Evolutionary conservation across 1,284 basidiomycete species (phyloP).

Genomic region (Dichomitus squalens): DNA sequence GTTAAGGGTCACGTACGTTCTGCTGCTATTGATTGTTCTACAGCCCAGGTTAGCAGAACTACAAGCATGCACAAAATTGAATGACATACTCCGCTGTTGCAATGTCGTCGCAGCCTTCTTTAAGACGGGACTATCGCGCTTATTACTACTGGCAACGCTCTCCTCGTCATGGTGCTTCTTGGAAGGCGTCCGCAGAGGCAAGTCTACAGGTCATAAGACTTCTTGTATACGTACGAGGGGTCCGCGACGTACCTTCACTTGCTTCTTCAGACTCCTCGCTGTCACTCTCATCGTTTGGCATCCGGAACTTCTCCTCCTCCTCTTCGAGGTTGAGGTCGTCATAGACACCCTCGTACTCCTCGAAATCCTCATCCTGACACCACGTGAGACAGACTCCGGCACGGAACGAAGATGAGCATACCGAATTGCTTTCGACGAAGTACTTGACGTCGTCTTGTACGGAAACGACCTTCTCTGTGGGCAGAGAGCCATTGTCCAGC

Average conservation of each 20-base stretch:
- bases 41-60: neutral
- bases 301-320: conserved; percentile 91
- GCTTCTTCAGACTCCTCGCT: conserved; percentile 70
- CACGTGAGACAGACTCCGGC: conserved; percentile 1
- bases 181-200: conserved; percentile 61
- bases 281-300: conserved; percentile 71
- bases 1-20: conserved; percentile 43
- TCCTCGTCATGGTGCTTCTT: conserved; percentile 79
- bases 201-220: conserved; percentile 32
- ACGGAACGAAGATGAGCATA: conserved; percentile 45
- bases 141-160: conserved; percentile 67
- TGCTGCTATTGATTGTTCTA: conserved; percentile 49
- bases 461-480: conserved; percentile 78
- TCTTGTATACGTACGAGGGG: neutral
- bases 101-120: conserved; percentile 70
- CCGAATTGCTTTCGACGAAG: conserved; percentile 96
- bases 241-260: conserved; percentile 60
- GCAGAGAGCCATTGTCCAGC: conserved; percentile 91
- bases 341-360: conserved; percentile 97
- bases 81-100: conserved; percentile 64
- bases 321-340: conserved; percentile 98
- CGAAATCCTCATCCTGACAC: conserved; percentile 91
- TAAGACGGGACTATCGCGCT: conserved; percentile 75
- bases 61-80: neutral
- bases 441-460: conserved; percentile 97